phyloP scores from a whole-genome alignment of 495 filamentous ascomycete species.

The Bacidia rubella region DNA sequence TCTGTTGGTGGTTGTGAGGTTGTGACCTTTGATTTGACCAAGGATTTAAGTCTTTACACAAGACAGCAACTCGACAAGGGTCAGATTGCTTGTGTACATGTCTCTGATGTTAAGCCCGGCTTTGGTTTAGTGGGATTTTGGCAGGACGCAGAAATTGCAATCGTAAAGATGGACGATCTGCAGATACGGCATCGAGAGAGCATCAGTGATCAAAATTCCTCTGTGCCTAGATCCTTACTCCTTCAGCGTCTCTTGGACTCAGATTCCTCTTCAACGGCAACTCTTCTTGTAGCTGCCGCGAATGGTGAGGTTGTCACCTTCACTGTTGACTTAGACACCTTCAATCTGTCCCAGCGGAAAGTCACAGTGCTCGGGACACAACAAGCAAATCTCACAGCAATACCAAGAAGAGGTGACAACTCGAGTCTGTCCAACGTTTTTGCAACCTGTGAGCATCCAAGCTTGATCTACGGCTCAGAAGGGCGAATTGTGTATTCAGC shows the following conservation, averaged over 20 bases:
- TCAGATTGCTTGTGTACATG: slow-evolving; percentile 74
- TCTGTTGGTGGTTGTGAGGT: slow-evolving; percentile 57
- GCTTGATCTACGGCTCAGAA: slow-evolving; percentile 79
- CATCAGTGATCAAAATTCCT: slow-evolving; percentile 41
- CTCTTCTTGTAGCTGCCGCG: slow-evolving; percentile 83
- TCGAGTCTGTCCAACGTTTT: slow-evolving; percentile 68
- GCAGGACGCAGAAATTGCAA: slow-evolving; percentile 56
- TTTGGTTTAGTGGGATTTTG: slow-evolving; percentile 76
- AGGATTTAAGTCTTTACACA: slow-evolving; percentile 40
- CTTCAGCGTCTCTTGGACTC: slow-evolving; percentile 52
- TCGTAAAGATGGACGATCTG: slow-evolving; percentile 52
- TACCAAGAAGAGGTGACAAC: slow-evolving; percentile 38
- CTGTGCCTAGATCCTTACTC: slow-evolving; percentile 70
- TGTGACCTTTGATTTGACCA: slow-evolving; percentile 47
- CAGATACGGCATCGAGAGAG: slow-evolving; percentile 48
- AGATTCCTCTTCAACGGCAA: slow-evolving; percentile 39
- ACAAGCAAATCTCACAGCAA: slow-evolving; percentile 61
- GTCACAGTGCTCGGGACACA: slow-evolving; percentile 77
- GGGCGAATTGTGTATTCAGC: slow-evolving; percentile 85
- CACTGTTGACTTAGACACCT: slow-evolving; percentile 43
- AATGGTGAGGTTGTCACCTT: slow-evolving; percentile 88
- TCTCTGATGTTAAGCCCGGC: slow-evolving; percentile 31
- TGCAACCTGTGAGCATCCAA: slow-evolving; percentile 85
- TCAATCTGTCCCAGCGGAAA: slow-evolving; percentile 55
- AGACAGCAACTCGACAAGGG: slow-evolving; percentile 48